Conservation (phyloP, 140 eudicot species). For the Stevia rebaudiana region DNA sequence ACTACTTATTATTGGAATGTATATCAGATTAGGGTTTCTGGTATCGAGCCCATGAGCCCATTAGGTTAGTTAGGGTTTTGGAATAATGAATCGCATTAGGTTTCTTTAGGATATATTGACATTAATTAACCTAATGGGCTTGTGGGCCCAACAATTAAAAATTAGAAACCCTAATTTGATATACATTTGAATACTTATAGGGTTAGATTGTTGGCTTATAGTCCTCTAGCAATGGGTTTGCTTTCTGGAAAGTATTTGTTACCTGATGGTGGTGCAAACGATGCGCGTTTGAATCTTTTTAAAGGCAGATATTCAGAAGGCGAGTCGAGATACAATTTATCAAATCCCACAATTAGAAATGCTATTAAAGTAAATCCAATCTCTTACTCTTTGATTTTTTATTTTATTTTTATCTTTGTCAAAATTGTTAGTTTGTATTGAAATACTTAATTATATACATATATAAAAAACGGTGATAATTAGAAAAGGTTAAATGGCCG, state of each 20-base stretch:
- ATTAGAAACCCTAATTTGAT: no score
- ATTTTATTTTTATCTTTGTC: no score
- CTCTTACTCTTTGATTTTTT: conserved; percentile 11
- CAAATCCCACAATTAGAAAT: conserved; percentile 34
- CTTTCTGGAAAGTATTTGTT: conserved; percentile 88
- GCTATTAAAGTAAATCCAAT: conserved; percentile 48
- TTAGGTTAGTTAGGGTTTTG: no score
- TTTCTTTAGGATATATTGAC: no score
- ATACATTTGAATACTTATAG: conserved; percentile 30
- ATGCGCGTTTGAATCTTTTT: conserved; percentile 83
- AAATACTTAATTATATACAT: neutral
- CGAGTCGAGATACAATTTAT: conserved; percentile 78
- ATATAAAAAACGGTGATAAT: neutral
- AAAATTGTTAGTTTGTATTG: no score
- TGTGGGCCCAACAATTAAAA: no score
- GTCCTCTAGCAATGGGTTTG: conserved; percentile 97
- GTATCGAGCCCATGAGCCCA: no score
- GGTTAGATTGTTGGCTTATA: conserved; percentile 79
- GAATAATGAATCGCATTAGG: no score
- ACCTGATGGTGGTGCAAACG: conserved; percentile 57
- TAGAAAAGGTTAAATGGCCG: neutral
- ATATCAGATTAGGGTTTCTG: no score
- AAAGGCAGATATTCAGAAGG: conserved; percentile 91
- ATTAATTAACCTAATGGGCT: no score
- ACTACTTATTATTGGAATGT: no score